Conservation (phyloP, 1,284 basidiomycete genomes). For the Caloboletus inedulis region DNA sequence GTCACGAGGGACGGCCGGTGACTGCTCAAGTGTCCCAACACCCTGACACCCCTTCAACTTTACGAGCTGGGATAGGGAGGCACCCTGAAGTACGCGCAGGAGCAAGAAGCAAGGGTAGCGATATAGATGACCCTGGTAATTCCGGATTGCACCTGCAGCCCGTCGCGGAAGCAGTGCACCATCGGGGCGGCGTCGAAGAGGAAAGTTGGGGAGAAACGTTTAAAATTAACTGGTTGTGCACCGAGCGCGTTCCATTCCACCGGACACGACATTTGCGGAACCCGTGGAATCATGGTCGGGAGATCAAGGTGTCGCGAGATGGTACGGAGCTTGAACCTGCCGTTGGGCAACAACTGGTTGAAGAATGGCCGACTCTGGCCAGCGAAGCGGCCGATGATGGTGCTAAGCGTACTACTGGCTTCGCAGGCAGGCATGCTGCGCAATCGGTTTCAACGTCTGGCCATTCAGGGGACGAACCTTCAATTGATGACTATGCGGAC, state of each 20-base stretch:
- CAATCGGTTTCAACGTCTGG: slow-evolving; percentile 3
- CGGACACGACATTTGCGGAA: slow-evolving; percentile 81
- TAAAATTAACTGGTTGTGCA: slow-evolving; percentile 82
- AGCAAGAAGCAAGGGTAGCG: slow-evolving; percentile 2
- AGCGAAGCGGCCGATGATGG: slow-evolving; percentile 13
- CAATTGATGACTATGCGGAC: background rate
- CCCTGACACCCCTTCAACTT: background rate
- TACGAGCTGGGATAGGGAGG: background rate
- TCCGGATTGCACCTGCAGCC: slow-evolving; percentile 8
- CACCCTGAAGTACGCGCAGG: background rate
- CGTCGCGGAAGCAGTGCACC: slow-evolving; percentile 18
- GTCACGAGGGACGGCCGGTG: background rate
- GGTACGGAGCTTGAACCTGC: slow-evolving; percentile 88
- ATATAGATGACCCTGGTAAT: slow-evolving; percentile 9
- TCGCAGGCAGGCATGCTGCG: background rate
- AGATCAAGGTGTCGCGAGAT: slow-evolving; percentile 90
- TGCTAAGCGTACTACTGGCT: slow-evolving; percentile 3
- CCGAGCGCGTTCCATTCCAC: slow-evolving; percentile 72
- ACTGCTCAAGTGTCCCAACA: background rate
- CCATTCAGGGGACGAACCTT: background rate
- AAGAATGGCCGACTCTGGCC: slow-evolving; percentile 64
- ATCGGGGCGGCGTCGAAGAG: slow-evolving; percentile 16
- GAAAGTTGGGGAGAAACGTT: slow-evolving; percentile 74
- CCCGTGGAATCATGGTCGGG: slow-evolving; percentile 89
- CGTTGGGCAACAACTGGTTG: slow-evolving; percentile 71